Evolutionary conservation across 345 rosid species (phyloP).

Genomic region (Brassica nigra): DNA sequence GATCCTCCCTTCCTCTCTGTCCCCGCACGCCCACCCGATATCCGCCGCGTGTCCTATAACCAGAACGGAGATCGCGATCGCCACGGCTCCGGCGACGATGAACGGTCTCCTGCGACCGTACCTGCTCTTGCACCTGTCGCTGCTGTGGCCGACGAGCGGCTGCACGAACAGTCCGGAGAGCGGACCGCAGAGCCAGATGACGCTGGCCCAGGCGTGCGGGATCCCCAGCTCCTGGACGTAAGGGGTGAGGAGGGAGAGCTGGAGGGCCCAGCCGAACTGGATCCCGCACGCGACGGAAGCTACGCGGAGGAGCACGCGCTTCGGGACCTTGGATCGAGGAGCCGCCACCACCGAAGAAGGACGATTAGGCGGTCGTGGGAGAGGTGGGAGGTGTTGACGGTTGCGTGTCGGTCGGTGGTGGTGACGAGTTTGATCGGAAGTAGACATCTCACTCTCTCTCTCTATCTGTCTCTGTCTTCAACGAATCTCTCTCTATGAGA

Average conservation of each 20-base stretch:
- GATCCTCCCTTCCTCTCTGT: constrained; percentile 44
- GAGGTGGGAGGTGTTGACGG: constrained; percentile 25
- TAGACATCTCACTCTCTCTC: constrained; percentile 8
- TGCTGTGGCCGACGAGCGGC: constrained; percentile 87
- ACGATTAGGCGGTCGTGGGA: not conserved
- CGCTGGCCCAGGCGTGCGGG: constrained; percentile 86
- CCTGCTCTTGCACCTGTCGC: constrained; percentile 81
- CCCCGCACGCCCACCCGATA: constrained; percentile 87
- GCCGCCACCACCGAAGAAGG: no score
- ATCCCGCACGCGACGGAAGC: constrained; percentile 93
- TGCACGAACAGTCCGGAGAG: constrained; percentile 89
- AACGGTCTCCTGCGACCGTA: constrained; percentile 95
- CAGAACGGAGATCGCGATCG: constrained; percentile 65
- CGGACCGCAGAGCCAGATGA: constrained; percentile 97
- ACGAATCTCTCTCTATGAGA: not conserved
- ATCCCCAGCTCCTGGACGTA: constrained; percentile 98
- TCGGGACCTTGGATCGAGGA: constrained; percentile 47
- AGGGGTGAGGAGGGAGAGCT: constrained; percentile 91
- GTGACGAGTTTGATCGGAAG: constrained; percentile 33
- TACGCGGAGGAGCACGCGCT: constrained; percentile 74
- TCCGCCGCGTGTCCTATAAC: constrained; percentile 84
- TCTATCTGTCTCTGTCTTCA: not conserved
- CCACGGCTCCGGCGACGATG: constrained; percentile 60
- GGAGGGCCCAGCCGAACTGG: constrained; percentile 98
- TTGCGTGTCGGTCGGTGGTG: constrained; percentile 43